Percentiles rank a stretch among this genome's conserved stretches.
These are phyloP conservation scores for Amauroascus verrucosus DNA, from an alignment of 2,329 filamentous ascomycete genomes.

Conservation along the genomic window DNA sequence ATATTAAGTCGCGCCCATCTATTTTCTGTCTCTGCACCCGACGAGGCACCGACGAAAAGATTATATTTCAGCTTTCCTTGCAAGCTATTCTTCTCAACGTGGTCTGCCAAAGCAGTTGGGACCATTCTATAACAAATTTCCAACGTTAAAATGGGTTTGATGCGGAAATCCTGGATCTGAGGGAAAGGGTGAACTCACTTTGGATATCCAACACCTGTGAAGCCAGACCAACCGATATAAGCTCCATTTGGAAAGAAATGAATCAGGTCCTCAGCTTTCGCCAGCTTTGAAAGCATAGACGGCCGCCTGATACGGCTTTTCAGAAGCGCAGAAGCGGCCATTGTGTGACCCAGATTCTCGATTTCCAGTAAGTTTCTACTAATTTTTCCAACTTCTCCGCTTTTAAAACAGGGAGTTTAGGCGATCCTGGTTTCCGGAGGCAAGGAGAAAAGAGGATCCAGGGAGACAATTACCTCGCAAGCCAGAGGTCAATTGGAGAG, in stretches of 20 bases:
- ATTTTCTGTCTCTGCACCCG: conserved; percentile 82
- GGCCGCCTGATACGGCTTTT: conserved; percentile 65
- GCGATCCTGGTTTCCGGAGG: not conserved
- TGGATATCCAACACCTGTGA: conserved; percentile 81
- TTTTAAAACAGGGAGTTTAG: not conserved
- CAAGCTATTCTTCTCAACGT: conserved; percentile 77
- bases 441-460: not conserved
- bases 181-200: conserved; percentile 48
- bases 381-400: not conserved
- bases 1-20: conserved; percentile 82
- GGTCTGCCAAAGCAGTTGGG: conserved; percentile 71
- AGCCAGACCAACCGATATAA: conserved; percentile 87
- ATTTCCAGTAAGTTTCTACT: not conserved
- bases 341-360: not conserved
- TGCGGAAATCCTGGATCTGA: not conserved
- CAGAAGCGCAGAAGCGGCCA: conserved; percentile 57
- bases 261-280: conserved; percentile 67
- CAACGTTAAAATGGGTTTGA: not conserved
- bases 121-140: conserved; percentile 55
- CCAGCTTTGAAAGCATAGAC: conserved; percentile 69
- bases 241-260: conserved; percentile 70
- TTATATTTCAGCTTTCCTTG: conserved; percentile 78
- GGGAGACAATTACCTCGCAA: not conserved
- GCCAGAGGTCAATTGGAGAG: not conserved
- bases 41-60: conserved; percentile 82